Evolutionary conservation across 2,329 filamentous ascomycete species (phyloP).

Genomic region (Verticillium dahliae): DNA sequence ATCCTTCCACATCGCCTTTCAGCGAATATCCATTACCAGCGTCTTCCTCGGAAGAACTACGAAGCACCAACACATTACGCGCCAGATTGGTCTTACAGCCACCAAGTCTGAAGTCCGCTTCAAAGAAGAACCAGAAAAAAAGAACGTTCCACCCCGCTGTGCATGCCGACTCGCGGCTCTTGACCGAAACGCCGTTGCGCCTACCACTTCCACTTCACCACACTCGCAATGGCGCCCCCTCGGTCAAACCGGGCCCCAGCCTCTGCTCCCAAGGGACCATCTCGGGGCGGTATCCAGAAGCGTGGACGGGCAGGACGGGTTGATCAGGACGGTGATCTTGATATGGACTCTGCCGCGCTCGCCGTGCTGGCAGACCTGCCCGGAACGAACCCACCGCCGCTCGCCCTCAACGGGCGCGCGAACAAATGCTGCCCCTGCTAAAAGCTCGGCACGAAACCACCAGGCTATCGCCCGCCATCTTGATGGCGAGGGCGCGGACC

Average conservation of each 20-base stretch:
- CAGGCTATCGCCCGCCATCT: slow-evolving; percentile 11
- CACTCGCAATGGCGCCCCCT: slow-evolving; percentile 19
- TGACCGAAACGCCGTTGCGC: slow-evolving; percentile 11
- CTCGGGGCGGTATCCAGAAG: slow-evolving; percentile 45
- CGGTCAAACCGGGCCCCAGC: slow-evolving; percentile 9
- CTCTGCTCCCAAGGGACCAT: slow-evolving; percentile 5
- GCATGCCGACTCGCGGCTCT: not conserved
- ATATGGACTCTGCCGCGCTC: slow-evolving; percentile 39
- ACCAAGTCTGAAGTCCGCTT: not conserved
- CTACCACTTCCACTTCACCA: slow-evolving; percentile 4
- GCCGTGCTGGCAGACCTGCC: slow-evolving; percentile 24
- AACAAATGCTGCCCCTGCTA: slow-evolving; percentile 3
- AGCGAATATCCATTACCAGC: not conserved
- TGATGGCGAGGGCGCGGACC: slow-evolving; percentile 9
- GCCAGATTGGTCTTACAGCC: not conserved
- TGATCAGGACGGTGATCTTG: slow-evolving; percentile 54
- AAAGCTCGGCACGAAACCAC: not conserved
- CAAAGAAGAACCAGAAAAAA: not conserved
- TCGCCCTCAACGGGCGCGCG: slow-evolving; percentile 23
- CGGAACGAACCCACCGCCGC: slow-evolving; percentile 18
- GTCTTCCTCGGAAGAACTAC: too few relatives aligned
- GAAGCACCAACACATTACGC: too few relatives aligned
- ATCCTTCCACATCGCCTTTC: not conserved
- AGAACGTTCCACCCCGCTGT: not conserved
- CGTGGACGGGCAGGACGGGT: slow-evolving; percentile 27